Evolutionary conservation across 306 rosid species (phyloP).

Genomic region (Citrullus mucosospermus): DNA sequence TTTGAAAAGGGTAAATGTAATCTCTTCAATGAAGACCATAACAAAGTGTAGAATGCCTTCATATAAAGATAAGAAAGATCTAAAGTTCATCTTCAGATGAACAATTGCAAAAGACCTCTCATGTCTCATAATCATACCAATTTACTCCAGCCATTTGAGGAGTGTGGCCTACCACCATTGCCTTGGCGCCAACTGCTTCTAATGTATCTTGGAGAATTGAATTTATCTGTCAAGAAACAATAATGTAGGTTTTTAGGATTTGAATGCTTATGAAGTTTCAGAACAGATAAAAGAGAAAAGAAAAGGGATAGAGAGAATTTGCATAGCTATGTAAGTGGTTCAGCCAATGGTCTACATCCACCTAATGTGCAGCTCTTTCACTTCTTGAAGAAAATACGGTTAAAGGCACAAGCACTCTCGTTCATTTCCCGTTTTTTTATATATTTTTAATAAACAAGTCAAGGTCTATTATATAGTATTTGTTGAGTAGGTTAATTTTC

Average conservation of each 20-base stretch:
- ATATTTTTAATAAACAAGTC: not conserved
- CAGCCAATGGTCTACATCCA: not conserved
- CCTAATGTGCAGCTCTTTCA: not conserved
- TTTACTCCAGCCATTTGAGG: slow-evolving; percentile 85
- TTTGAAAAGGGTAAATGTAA: not conserved
- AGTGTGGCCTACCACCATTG: slow-evolving; percentile 98
- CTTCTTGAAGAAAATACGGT: not conserved
- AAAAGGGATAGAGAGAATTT: not conserved
- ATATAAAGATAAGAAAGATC: not conserved
- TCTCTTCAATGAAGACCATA: not conserved
- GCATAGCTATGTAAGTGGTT: not conserved
- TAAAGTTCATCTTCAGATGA: not conserved
- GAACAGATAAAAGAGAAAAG: not conserved
- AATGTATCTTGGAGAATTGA: slow-evolving; percentile 71
- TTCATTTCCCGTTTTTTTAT: not conserved
- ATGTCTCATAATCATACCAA: slow-evolving; percentile 35
- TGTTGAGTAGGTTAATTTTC: not conserved
- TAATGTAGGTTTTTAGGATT: not conserved
- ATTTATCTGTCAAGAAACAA: slow-evolving; percentile 33
- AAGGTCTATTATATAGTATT: not conserved
- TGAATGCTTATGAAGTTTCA: not conserved
- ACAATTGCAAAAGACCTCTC: not conserved
- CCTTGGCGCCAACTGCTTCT: slow-evolving; percentile 72
- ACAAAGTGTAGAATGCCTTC: not conserved
- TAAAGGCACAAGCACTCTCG: not conserved